Base-by-base conservation (phyloP, 805 yeast species). In the Kuraishia cidri region DNA sequence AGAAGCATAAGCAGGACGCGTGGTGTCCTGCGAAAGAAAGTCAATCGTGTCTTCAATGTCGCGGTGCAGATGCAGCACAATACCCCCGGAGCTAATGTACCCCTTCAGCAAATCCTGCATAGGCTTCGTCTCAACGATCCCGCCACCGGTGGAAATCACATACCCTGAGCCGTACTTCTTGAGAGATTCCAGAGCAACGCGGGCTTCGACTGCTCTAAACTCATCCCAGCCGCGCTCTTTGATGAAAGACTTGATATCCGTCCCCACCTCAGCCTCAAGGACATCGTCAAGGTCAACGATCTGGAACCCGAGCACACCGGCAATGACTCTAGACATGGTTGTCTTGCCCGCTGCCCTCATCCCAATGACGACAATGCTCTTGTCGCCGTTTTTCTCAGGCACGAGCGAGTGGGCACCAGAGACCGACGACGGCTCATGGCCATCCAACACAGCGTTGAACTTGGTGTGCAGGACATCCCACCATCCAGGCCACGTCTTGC, bases 401-500 rank as follows among this genome's bases (percentile, higher is more conserved):
- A 45, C 35, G 16, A 43, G 38, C 5, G 40, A 37, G 11, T 35
- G 31, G n/a, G 42, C 38, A 10, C 21, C 29, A 13, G 43, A n/a
- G 31, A 36, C 39, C 38, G 36, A 41, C 36, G 37, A 40, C 5
- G 71, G 68, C 48, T 83, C 94, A 45, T 65, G 66, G 17, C 98
- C 98, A 46, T 76, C 81, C 24, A 92, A 56, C 8, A 56, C 47
- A 17, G 73, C 80, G 14, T 75, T 69, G 46, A 92, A 73, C 30
- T 68, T 59, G 31, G 81, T 70, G 51, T 78, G 87, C 41, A 92
- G 64, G 23, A 78, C 71, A 58, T 92, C 98, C 98, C 98, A 92
- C 98, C 98, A 92, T 24, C 97, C 97, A 14, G 98, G 98, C 98
- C 98, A 92, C 0, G 98, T 92, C 62, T 92, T 92, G 36, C 90